Evolutionary conservation across 2,329 filamentous ascomycete genomes (phyloP), one percentile per base, ranked within the genome.

Genomic region (Didymella lethalis): DNA sequence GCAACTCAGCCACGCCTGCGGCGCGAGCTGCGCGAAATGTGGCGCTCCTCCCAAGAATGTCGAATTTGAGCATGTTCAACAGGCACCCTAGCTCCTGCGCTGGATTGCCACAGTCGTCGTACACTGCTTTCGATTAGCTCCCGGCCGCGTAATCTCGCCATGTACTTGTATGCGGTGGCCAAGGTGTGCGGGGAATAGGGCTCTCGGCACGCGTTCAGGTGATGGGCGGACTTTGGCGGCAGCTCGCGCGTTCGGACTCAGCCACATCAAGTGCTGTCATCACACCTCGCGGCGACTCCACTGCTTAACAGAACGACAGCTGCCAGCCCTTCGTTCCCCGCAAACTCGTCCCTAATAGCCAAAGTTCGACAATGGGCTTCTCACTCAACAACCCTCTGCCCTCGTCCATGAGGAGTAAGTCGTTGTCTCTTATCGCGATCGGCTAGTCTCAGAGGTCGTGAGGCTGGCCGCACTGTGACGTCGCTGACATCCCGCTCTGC

Each of bases 381-480:
- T 79, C 81, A 64, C 77, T 85, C 72, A 84, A 84, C 68, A 85
- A 84, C 69, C 82, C 82, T 63, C 76, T 85, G 71, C 82, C 82
- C 61, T 80, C 81, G 62, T 83, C 80, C 34, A 81, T 84, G 80
- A 75, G 76, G 65, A 84, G 82, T 84, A 71, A 74, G 82, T 80
- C 43, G 4, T 41, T 57, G 49, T 34, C 44, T 47, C 45, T 31
- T 14, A 49, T 50, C 16, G 46, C 50, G 40, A 50, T 36, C 23
- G 45, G 46, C 56, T 25, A 31, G 48, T 45, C 32, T 57, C 41
- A 40, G 41, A 56, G 31, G 12, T 40, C 23, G 40, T 52, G 48
- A 46, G 45, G 18, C 44, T 31, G 45, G 44, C 29, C 20, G 28
- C 36, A 8, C 55, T 59, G 69, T 71, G 69, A 71, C 70, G 67